A percentile compares a stretch with the other conserved stretches of the same genome.
Evolutionary conservation across 768 basidiomycete species (phyloP).

Genomic region (Clavaria fumosa): DNA sequence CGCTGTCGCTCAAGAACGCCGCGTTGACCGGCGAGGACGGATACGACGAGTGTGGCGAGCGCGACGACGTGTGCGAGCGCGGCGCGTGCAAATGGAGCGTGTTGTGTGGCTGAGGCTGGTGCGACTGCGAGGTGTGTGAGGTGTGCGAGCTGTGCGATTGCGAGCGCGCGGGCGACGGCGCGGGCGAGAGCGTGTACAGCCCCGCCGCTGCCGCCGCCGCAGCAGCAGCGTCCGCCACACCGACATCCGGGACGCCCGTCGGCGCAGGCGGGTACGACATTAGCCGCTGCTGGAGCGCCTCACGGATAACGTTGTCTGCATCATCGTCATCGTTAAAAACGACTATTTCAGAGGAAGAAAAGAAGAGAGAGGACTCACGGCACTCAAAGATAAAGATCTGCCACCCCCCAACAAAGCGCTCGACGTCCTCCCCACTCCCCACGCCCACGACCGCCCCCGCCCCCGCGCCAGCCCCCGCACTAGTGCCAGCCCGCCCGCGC

Average conservation of each 20-base stretch:
- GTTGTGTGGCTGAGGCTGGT: no score
- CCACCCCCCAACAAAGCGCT: constrained; percentile 71
- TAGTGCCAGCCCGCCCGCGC: constrained; percentile 60
- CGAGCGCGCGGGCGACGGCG: constrained; percentile 15
- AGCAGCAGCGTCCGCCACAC: no score
- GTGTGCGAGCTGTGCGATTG: no score
- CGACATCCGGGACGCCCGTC: constrained; percentile 15
- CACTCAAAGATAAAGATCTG: constrained; percentile 90
- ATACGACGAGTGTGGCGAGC: constrained; percentile 25
- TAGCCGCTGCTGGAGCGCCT: constrained; percentile 55
- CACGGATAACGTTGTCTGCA: constrained; percentile 72
- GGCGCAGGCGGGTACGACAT: constrained; percentile 12
- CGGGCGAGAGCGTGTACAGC: constrained; percentile 16
- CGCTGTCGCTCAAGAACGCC: no score
- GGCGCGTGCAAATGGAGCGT: no score
- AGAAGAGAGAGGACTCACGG: constrained; percentile 30
- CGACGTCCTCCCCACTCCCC: constrained; percentile 26
- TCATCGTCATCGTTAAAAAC: neutral
- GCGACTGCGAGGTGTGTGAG: no score
- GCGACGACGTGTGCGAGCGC: no score
- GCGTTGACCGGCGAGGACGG: constrained; percentile 29
- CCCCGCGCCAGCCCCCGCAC: constrained; percentile 46
- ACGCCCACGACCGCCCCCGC: constrained; percentile 17
- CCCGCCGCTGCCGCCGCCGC: constrained; percentile 8
- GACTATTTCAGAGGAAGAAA: constrained; percentile 3